These are phyloP conservation scores for Phytophthora niederhauseri DNA, from an alignment of 352 stramenopile species.

Conservation along the genomic window DNA sequence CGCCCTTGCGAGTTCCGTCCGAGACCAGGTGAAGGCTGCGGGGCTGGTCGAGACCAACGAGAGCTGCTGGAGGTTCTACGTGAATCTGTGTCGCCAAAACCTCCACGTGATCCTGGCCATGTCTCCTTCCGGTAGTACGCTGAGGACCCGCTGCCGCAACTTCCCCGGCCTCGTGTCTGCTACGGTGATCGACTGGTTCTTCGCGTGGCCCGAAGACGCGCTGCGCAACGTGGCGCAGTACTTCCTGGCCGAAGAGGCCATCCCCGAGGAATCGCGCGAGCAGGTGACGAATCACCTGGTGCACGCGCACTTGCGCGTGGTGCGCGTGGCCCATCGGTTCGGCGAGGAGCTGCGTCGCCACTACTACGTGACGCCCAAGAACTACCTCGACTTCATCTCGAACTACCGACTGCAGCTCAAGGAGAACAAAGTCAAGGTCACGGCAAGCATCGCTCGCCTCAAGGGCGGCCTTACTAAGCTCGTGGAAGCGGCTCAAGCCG, in stretches of 20 bases:
- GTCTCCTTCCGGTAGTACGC: constrained; percentile 93
- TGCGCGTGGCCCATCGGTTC: constrained; percentile 91
- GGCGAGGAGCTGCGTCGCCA: constrained; percentile 90
- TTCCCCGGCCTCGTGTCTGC: constrained; percentile 95
- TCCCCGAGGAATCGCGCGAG: constrained; percentile 84
- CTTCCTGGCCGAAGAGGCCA: constrained; percentile 93
- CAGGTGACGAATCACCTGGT: constrained; percentile 92
- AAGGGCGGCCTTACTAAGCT: constrained; percentile 94
- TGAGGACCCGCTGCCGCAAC: constrained; percentile 94
- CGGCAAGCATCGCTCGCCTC: constrained; percentile 89
- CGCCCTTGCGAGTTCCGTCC: constrained; percentile 76
- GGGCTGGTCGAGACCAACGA: constrained; percentile 93
- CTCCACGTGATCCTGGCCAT: constrained; percentile 95
- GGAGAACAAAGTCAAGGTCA: constrained; percentile 91
- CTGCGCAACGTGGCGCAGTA: constrained; percentile 93
- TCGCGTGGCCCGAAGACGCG: constrained; percentile 94
- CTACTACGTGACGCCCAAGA: constrained; percentile 98
- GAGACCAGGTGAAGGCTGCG: constrained; percentile 88
- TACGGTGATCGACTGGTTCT: constrained; percentile 97
- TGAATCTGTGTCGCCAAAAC: constrained; percentile 94
- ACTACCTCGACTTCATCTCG: constrained; percentile 96
- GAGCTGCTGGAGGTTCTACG: constrained; percentile 95
- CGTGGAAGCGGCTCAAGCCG: constrained; percentile 91
- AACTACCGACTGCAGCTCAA: constrained; percentile 94
- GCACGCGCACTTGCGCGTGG: constrained; percentile 91